These are phyloP conservation scores for Sugiyamaella japonica DNA, from an alignment of 1,139 yeast species.

Conservation along the genomic window DNA sequence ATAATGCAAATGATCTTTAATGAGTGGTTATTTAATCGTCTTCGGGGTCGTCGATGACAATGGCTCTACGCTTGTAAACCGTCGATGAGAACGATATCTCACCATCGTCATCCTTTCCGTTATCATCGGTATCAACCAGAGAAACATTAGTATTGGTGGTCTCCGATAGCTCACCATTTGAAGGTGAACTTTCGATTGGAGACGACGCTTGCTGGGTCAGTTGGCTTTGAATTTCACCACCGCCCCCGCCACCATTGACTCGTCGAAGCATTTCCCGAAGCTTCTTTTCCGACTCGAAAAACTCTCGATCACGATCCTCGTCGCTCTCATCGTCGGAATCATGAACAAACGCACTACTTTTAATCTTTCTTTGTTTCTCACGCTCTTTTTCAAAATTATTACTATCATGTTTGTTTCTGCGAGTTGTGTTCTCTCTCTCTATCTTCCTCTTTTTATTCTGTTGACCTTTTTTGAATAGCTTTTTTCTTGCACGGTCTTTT, in stretches of 20 bases:
- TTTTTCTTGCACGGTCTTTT: constrained; percentile 19
- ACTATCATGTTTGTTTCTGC: constrained; percentile 15
- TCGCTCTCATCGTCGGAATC: constrained; percentile 72
- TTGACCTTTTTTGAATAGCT: constrained; percentile 13
- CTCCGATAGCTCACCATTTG: background rate
- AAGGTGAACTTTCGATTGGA: background rate
- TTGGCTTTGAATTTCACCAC: background rate
- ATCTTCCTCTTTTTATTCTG: constrained; percentile 18
- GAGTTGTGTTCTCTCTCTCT: constrained; percentile 24
- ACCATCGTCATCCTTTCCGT: constrained; percentile 10
- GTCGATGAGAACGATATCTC: constrained; percentile 6
- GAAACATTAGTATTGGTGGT: background rate
- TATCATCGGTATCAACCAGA: background rate
- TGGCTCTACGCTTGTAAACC: constrained; percentile 5
- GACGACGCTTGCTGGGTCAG: background rate
- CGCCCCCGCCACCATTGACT: constrained; percentile 10
- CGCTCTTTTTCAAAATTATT: constrained; percentile 14
- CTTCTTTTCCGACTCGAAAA: constrained; percentile 59
- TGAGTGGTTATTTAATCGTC: constrained; percentile 13
- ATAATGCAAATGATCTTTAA: constrained; percentile 9
- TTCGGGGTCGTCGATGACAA: constrained; percentile 26
- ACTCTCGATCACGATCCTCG: constrained; percentile 53
- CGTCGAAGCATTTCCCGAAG: constrained; percentile 43
- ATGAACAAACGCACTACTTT: constrained; percentile 51
- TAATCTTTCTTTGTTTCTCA: constrained; percentile 19